phyloP scores from a whole-genome alignment of 1,284 basidiomycete species.

The Ganoderma lucidum region DNA sequence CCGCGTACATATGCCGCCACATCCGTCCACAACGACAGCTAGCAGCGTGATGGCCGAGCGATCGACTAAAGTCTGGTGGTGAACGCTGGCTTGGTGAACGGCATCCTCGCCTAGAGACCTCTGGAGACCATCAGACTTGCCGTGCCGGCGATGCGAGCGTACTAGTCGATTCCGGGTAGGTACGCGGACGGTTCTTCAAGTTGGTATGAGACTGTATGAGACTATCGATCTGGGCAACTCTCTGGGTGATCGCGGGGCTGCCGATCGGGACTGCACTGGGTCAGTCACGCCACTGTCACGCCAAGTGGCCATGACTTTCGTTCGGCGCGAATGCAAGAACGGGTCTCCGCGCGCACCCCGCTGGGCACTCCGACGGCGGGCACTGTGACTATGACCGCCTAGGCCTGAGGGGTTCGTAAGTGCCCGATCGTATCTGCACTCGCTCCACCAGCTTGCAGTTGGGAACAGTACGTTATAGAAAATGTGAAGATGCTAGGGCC shows the following conservation, averaged over 20 bases:
- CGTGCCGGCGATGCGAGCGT: not conserved
- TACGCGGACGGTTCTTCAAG: too few species aligned
- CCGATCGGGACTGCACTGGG: not conserved
- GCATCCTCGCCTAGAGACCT: not conserved
- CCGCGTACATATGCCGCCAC: constrained; percentile 11
- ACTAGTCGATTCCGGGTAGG: not conserved
- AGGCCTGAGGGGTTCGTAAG: not conserved
- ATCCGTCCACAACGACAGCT: not conserved
- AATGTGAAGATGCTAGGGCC: too few species aligned
- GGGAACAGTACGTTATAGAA: too few species aligned
- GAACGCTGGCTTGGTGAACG: too few species aligned
- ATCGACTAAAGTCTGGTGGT: not conserved
- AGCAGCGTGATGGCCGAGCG: not conserved
- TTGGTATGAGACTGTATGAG: too few species aligned
- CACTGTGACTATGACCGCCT: too few species aligned
- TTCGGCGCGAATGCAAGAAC: not conserved
- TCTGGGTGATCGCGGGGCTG: not conserved
- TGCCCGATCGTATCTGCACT: not conserved
- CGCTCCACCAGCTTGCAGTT: too few species aligned
- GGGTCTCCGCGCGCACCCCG: not conserved
- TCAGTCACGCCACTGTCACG: not conserved
- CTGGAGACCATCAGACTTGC: too few species aligned
- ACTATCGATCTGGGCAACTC: not conserved
- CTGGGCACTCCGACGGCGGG: not conserved
- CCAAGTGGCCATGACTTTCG: not conserved